Conservation (phyloP, 192 early-diverging fungal species). For the Backusella mclennaniae region DNA sequence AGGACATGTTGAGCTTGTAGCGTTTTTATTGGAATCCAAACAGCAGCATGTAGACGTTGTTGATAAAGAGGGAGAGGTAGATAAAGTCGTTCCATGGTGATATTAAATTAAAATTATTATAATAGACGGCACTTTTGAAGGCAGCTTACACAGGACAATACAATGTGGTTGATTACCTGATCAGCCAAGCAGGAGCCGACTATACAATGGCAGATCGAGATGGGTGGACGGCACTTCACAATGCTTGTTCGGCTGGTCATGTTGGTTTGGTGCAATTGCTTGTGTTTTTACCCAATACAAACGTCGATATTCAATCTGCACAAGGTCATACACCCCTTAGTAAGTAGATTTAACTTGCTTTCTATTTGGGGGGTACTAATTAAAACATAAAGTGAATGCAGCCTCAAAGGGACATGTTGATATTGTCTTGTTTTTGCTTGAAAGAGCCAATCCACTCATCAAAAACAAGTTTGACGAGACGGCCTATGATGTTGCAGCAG, state of each 20-base stretch:
- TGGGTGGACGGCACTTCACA: slow-evolving; percentile 77
- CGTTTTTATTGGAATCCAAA: slow-evolving; percentile 47
- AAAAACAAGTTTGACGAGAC: slow-evolving; percentile 61
- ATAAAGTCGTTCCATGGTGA: no score
- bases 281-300: slow-evolving; percentile 44
- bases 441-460: slow-evolving; percentile 54
- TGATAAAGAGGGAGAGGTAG: slow-evolving; percentile 64
- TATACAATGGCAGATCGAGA: slow-evolving; percentile 59
- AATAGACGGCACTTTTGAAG: slow-evolving; percentile 64
- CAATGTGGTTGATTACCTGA: slow-evolving; percentile 53
- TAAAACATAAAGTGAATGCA: slow-evolving; percentile 52
- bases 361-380: background rate
- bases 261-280: slow-evolving; percentile 50
- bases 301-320: slow-evolving; percentile 54
- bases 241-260: slow-evolving; percentile 58
- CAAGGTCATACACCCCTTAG: slow-evolving; percentile 68
- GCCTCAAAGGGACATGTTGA: slow-evolving; percentile 59
- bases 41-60: slow-evolving; percentile 56
- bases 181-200: slow-evolving; percentile 49
- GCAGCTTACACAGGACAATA: slow-evolving; percentile 62
- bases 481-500: slow-evolving; percentile 74
- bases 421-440: slow-evolving; percentile 58
- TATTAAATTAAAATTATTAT: no score
- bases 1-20: slow-evolving; percentile 51
- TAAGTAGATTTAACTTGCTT: slow-evolving; percentile 22